Base-by-base conservation (phyloP, 2,329 filamentous ascomycete genomes). In the Fusarium succisae region DNA sequence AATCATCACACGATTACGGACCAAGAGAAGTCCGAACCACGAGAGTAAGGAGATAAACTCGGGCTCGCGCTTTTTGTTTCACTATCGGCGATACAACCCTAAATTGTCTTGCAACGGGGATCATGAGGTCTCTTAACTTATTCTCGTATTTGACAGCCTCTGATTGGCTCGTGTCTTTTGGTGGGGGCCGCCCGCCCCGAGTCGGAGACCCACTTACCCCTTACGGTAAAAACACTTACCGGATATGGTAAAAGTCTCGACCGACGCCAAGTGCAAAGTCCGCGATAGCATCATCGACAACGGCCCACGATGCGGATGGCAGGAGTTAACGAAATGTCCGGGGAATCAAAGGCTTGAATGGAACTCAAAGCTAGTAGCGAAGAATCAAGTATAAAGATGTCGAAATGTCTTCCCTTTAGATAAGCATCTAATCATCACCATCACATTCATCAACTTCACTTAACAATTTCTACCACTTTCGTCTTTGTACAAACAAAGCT, bases 271-370 rank as follows among this genome's bases (percentile, higher is more conserved):
- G 22, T 32, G n/a, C 35, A 61, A 54, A 64, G 39, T 65, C 62
- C 58, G 66, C 10, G 18, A 65, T 54, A 70, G 30, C 57, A 65
- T 70, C 66, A 70, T 58, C 41, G 58, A 70, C 39, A 20, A 24
- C 20, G 17, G 13, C 24, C 15, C 18, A 45, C 5, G 20, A 43
- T 43, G 8, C 17, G 51, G 44, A 35, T 41, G 14, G 12, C 44
- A 48, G 60, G 69, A 48, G 63, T 64, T 73, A 58, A 55, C 28
- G 24, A 22, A 67, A 48, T 41, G 35, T 47, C 72, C 66, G 70
- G 41, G 24, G 8, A 50, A 20, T 44, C 7, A 8, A 32, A 8
- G 11, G 1, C 4, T 26, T 14, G 7, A 37, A 48, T 4, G 7
- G 1, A 1, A 7, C 2, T 20, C 1, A 6, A 5, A 5, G 4